These are phyloP conservation scores for Trypanosomatidae sp. DNA, from an alignment of 208 protist species.

Conservation along the genomic window DNA sequence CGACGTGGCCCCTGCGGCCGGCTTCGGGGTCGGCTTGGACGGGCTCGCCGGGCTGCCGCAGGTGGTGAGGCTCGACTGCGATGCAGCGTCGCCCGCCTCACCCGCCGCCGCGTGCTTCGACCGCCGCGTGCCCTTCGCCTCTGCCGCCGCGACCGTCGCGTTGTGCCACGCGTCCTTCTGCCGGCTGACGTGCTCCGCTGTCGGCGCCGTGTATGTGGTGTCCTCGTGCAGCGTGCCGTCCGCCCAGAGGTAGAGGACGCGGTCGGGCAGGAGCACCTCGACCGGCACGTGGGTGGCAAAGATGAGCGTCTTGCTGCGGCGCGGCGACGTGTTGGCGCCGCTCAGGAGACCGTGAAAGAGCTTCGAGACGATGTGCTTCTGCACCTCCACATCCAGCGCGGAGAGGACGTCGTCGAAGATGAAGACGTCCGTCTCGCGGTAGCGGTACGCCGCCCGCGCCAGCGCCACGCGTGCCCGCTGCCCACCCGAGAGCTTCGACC, in stretches of 20 bases:
- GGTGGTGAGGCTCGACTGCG: not conserved
- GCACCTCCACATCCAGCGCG: constrained; percentile 92
- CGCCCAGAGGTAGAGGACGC: constrained; percentile 36
- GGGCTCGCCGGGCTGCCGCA: too few relatives aligned
- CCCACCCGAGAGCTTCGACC: constrained; percentile 84
- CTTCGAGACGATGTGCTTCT: constrained; percentile 70
- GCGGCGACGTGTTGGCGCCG: not conserved
- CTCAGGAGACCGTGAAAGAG: constrained; percentile 69
- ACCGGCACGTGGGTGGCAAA: constrained; percentile 40
- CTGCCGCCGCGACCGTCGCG: constrained; percentile 28
- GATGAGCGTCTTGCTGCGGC: constrained; percentile 48
- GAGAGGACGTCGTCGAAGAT: constrained; percentile 93
- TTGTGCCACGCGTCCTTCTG: constrained; percentile 35
- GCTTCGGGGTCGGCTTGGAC: not conserved
- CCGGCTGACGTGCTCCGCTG: constrained; percentile 27
- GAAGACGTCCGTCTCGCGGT: constrained; percentile 65
- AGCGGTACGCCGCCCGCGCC: constrained; percentile 76
- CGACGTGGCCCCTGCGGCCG: not conserved
- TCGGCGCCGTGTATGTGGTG: constrained; percentile 17
- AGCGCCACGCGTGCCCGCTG: constrained; percentile 84
- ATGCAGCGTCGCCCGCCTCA: not conserved
- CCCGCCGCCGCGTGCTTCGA: constrained; percentile 3
- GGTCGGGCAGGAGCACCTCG: constrained; percentile 43
- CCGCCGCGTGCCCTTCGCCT: constrained; percentile 20
- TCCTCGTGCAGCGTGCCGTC: constrained; percentile 49